These are phyloP conservation scores for Hyaloperonospora arabidopsidis DNA, from an alignment of 352 stramenopile genomes.

Conservation along the genomic window DNA sequence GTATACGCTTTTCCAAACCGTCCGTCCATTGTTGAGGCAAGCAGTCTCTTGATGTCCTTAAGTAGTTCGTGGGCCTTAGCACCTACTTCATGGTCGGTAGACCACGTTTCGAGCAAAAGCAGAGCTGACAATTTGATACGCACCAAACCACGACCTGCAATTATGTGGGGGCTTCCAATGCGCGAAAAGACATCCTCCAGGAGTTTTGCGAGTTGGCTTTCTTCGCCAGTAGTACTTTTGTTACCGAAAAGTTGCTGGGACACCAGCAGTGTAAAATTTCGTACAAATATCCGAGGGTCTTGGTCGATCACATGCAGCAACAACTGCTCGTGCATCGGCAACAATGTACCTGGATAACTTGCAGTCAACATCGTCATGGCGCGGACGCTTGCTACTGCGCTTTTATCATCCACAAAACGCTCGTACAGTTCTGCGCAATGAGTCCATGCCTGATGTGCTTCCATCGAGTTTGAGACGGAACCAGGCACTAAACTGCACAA, in stretches of 20 bases:
- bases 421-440: conserved; percentile 37
- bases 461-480: conserved; percentile 14
- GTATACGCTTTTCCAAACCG: conserved; percentile 25
- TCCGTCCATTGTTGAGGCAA: conserved; percentile 14
- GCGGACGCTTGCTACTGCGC: conserved; percentile 24
- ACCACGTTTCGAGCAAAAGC: conserved; percentile 26
- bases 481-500: conserved; percentile 20
- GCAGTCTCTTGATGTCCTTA: conserved; percentile 7
- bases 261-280: conserved; percentile 28
- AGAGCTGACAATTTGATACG: conserved; percentile 32
- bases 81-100: conserved; percentile 8
- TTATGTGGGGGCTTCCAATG: not conserved
- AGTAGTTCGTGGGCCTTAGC: conserved; percentile 16
- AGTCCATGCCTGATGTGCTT: conserved; percentile 37
- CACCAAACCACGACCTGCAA: conserved; percentile 1
- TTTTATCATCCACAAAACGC: conserved; percentile 26
- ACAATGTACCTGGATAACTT: conserved; percentile 14
- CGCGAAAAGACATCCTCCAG: conserved; percentile 26
- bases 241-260: conserved; percentile 23
- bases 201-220: conserved; percentile 9
- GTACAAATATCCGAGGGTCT: conserved; percentile 25
- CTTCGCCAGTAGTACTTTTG: not conserved
- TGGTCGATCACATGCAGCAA: conserved; percentile 27
- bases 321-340: conserved; percentile 26
- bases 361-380: conserved; percentile 29